Base-by-base conservation (phyloP, 2,329 filamentous ascomycete genomes). In the Dothistroma septosporum region DNA sequence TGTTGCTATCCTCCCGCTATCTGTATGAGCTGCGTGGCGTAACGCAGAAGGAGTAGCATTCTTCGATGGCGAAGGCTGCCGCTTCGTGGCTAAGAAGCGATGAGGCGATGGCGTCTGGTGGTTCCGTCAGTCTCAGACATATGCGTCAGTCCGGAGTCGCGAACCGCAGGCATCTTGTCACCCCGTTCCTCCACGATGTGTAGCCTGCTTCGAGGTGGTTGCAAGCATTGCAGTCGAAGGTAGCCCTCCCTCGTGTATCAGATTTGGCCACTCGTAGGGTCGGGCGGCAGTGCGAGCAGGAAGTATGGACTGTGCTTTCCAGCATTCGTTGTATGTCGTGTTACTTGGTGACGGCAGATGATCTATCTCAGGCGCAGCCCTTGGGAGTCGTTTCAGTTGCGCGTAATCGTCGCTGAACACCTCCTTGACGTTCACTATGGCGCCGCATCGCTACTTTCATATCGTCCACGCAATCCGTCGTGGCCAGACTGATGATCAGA, bases 41-140 rank as follows among this genome's bases (percentile, higher is more conserved):
- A 59, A 56, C 22, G 63, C 21, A 9, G 50, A 28, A 32, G 61
- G 55, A 31, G 66, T 69, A 28, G 61, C 37, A 2, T 57, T 49
- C 53, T 67, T 66, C 9, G 41, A 44, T 28, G 66, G 60, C 1
- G 66, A 62, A 5, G 55, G 52, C 14, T 64, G 64, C 9, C 58
- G 59, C n/a, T 57, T 50, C 3, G 63, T 63, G 19, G 64, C 50
- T 9, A 71, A 57, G 57, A 70, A 72, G n/a, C 69, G 64, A 56
- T 63, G 68, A 12, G 69, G 69, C 48, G 69, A 70, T 8, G 69
- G 69, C 16, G 66, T 66, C 69, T 70, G 55, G n/a, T 70, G 55
- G n/a, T 47, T 11, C 4, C 11, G 22, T 54, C 4, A 61, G 46
- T 58, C 49, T 32, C 5, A 4, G n/a, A 9, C 14, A n/a, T 44